phyloP scores from a whole-genome alignment of 192 early-diverging fungal genomes.

The Coemansia sp. region DNA sequence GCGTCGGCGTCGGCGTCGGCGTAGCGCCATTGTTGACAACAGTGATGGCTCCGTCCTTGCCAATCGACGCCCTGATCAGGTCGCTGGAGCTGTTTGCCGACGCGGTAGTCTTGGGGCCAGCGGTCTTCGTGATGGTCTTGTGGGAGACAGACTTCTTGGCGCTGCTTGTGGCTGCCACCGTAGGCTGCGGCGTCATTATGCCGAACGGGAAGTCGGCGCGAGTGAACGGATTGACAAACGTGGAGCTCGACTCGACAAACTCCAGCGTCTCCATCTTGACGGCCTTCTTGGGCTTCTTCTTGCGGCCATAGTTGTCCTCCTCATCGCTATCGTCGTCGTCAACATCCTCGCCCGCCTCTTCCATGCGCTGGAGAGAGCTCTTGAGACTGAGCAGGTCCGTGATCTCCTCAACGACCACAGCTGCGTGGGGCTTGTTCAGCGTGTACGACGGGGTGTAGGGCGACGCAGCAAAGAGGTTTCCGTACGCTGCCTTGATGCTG shows the following conservation, averaged over 20 bases:
- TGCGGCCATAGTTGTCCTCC: constrained; percentile 44
- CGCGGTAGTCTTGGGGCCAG: constrained; percentile 15
- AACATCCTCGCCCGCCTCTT: constrained; percentile 40
- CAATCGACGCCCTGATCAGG: constrained; percentile 41
- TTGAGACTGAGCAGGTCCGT: constrained; percentile 48
- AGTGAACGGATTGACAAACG: constrained; percentile 49
- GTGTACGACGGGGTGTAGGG: constrained; percentile 53
- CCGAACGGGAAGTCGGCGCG: constrained; percentile 52
- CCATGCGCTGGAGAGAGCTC: constrained; percentile 44
- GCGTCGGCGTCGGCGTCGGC: constrained; percentile 1
- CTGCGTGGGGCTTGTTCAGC: constrained; percentile 51
- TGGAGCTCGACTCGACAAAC: constrained; percentile 43
- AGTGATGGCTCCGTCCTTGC: constrained; percentile 51
- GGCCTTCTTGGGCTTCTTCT: constrained; percentile 31
- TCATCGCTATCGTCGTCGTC: constrained; percentile 27
- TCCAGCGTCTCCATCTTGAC: constrained; percentile 42
- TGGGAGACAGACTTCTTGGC: constrained; percentile 15
- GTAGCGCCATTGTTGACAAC: constrained; percentile 28
- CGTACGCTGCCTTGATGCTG: constrained; percentile 52
- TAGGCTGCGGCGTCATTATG: constrained; percentile 34
- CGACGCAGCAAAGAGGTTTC: constrained; percentile 48
- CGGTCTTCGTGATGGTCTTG: constrained; percentile 45
- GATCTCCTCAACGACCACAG: constrained; percentile 49
- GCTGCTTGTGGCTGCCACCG: constrained; percentile 7
- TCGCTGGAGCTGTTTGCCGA: constrained; percentile 2